Base-by-base conservation (phyloP, 495 filamentous ascomycete genomes). In the Bathelium albidoporum region DNA sequence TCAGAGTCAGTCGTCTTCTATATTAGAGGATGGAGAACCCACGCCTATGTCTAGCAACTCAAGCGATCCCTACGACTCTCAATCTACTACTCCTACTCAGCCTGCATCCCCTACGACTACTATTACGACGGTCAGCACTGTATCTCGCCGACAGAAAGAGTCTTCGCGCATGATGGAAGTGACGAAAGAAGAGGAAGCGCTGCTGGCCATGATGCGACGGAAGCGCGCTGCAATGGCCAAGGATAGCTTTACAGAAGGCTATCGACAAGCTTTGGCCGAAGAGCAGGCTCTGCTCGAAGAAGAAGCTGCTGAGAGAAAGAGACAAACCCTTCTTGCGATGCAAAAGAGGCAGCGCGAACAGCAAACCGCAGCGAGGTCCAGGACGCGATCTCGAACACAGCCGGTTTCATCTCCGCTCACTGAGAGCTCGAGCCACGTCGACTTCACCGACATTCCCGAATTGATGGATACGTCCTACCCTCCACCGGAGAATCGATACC, bases 131-230 rank as follows among this genome's bases (percentile, higher is more conserved):
- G 36, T 32, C 28, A 67, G 62, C 34, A 67, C 62, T 41, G 36
- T 43, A 32, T 62, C 68, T 7, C 69, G 20, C 11, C 59, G 59
- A 31, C 69, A 69, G 34, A 63, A 59, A n/a, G 68, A 70, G 20
- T 61, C 58, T 22, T 61, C 65, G 0, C 85, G 86, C 41, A 78
- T 94, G 43, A 94, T 96, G 83, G 87, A 88, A 0, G 90, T 95
- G 58, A 95, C 90, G 0, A 80, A 84, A 59, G 89, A 95, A 73
- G 91, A 96, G 71, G 87, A 91, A 70, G 83, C 88, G 70, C 77
- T 96, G 5, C 77, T 96, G 9, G 88, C 89, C 66, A 88, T 89
- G 16, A 85, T 96, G 81, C 81, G 91, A 36, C 75, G 83, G 67
- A 91, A 91, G 70, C 80, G 89, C 49, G 88, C 89, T 36, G 83